Evolutionary conservation across 768 basidiomycete genomes (phyloP), one percentile per base, ranked within the genome.

Genomic region (Boletus sp.): DNA sequence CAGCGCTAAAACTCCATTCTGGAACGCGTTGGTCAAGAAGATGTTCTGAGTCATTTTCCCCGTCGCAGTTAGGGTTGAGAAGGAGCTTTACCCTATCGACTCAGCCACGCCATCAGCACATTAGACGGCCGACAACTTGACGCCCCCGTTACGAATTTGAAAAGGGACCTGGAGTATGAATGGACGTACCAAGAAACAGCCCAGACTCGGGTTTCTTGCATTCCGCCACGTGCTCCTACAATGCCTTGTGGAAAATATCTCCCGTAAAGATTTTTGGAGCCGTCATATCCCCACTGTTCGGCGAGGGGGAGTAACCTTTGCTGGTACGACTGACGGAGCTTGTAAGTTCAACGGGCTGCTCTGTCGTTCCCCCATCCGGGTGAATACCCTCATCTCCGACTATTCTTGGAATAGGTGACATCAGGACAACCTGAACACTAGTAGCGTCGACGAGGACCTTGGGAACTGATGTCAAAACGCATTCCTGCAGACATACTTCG

Each of bases 401-500:
- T 30, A 17, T 35, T 42, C 35, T 35, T 41, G 10, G 37, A 43
- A 29, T 44, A 19, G 17, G 34, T 41, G 38, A 47, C 32, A 33
- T 50, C 47, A 47, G 50, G 33, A 74, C 80, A 45, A 84, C 82
- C 69, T 87, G 77, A 45, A 78, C 71, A 66, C 90, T 83, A 47
- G 93, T 86, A 3, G 82, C 82, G 29, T 80, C 72, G 32, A 90
- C 66, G 27, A 93, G 68, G 3, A 74, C 67, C 42, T 77, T 76
- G 15, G 90, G 88, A 4, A 86, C 90, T 13, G 85, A 83, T 6
- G 81, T 82, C 65, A 54, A 93, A 78, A 35, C 88, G 81, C 62
- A 89, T 80, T 27, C 86, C 87, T 25, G 81, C 79, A 34, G 82
- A 84, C 25, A 85, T 75, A 93, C 74, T 95, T 96, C 53, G 85